These are phyloP conservation scores for Cadophora gregata DNA, from an alignment of 2,329 filamentous ascomycete genomes.

Conservation along the genomic window DNA sequence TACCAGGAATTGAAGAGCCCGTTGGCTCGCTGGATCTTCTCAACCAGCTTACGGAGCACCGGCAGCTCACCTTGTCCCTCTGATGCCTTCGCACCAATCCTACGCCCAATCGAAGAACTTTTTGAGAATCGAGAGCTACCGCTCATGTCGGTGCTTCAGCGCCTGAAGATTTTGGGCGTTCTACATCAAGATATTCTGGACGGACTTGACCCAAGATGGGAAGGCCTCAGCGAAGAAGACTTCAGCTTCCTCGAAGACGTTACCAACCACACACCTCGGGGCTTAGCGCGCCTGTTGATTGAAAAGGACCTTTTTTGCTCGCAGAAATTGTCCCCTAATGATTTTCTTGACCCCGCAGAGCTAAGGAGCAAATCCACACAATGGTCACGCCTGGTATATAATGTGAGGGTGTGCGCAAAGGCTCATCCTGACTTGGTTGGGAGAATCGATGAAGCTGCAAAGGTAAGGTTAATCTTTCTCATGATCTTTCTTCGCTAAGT, in stretches of 20 bases:
- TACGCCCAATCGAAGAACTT: conserved; percentile 16
- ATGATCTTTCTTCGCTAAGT: conserved; percentile 11
- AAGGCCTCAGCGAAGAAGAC: conserved; percentile 13
- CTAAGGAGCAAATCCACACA: conserved; percentile 14
- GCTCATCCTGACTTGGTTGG: conserved; percentile 17
- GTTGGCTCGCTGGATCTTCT: conserved; percentile 19
- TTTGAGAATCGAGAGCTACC: conserved; percentile 19
- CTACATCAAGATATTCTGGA: conserved; percentile 15
- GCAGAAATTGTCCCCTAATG: conserved; percentile 12
- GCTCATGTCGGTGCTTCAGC: conserved; percentile 12
- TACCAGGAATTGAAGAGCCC: conserved; percentile 16
- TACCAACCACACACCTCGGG: conserved; percentile 8
- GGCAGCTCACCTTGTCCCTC: conserved; percentile 11
- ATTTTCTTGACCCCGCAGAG: conserved; percentile 18
- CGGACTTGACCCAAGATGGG: conserved; percentile 20
- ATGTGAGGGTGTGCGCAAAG: conserved; percentile 13
- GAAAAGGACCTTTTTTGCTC: conserved; percentile 17
- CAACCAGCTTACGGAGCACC: conserved; percentile 16
- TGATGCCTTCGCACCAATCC: conserved; percentile 15
- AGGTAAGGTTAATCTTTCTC: conserved; percentile 18
- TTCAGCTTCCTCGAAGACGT: conserved; percentile 18
- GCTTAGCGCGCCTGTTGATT: conserved; percentile 12
- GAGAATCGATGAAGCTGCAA: conserved; percentile 14
- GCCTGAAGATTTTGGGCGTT: conserved; percentile 18
- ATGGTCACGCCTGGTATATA: conserved; percentile 18